phyloP scores from a whole-genome alignment of 805 yeast genomes.

The Metschnikowia noctiluminum region DNA sequence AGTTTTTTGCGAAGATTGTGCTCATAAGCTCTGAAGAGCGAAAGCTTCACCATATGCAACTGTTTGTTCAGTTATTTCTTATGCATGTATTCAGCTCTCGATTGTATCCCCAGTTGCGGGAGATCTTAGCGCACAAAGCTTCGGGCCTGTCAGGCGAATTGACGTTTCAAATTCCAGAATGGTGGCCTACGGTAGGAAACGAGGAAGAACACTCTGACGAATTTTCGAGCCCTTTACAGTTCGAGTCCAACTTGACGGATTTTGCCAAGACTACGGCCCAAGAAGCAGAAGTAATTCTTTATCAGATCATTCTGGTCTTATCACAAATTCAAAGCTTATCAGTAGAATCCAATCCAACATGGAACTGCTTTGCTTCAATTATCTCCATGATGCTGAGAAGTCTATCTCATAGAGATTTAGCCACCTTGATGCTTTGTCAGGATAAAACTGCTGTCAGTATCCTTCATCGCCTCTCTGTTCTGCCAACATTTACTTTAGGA shows the following conservation, averaged over 20 bases:
- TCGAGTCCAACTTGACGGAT: background rate
- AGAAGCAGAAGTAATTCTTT: background rate
- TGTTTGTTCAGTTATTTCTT: slow-evolving; percentile 8
- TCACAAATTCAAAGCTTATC: slow-evolving; percentile 1
- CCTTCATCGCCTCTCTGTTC: slow-evolving; percentile 9
- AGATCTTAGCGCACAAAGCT: background rate
- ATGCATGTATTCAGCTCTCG: slow-evolving; percentile 9
- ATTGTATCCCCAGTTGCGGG: slow-evolving; percentile 2
- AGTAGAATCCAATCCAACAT: slow-evolving; percentile 5
- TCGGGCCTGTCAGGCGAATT: background rate
- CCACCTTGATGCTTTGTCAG: slow-evolving; percentile 9
- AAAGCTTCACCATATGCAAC: background rate
- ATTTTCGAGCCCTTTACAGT: slow-evolving; percentile 11
- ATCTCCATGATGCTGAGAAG: slow-evolving; percentile 11
- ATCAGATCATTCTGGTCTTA: background rate
- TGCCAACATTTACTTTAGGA: slow-evolving; percentile 2
- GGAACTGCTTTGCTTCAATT: slow-evolving; percentile 5
- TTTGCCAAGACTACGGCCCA: background rate
- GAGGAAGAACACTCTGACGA: background rate
- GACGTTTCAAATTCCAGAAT: slow-evolving; percentile 6
- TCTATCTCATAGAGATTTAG: slow-evolving; percentile 10
- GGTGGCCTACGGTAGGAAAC: slow-evolving; percentile 10
- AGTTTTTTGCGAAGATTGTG: slow-evolving; percentile 2
- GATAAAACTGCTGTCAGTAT: slow-evolving; percentile 6
- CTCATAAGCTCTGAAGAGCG: slow-evolving; percentile 1